Evolutionary conservation across 768 basidiomycete species (phyloP), one percentile per base, ranked within the genome.

Genomic region (Lyophyllum decastes): DNA sequence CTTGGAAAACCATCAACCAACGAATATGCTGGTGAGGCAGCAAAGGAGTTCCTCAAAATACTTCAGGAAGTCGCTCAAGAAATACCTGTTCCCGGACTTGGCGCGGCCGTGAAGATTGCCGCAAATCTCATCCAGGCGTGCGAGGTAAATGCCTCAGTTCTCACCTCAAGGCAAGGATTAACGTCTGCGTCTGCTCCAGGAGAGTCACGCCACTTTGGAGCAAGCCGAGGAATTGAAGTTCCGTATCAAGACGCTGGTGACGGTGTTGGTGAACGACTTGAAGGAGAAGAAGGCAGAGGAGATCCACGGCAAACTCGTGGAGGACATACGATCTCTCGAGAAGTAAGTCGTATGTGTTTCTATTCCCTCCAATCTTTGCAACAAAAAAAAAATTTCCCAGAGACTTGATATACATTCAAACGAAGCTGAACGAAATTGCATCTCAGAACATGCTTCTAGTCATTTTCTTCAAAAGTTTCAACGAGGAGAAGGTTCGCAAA

Each of bases 21-120:
- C 9, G 51, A 58, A 33, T 58, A 58, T n/a, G 40, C 30, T 41
- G 46, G 44, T 38, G 35, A 47, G 34, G 40, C 38, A 1, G 48
- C 40, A 5, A 49, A 30, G 30, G 52, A 45, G 30, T 49, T 54
- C 25, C 27, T 59, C n/a, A 44, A 17, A n/a, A 43, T 50, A 38
- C 47, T 59, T 16, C 40, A 43, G 8, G 38, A 46, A n/a, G 47
- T 59, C 2, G 58, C 58, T 6, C 25, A 54, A 19, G 41, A 43
- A 16, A 40, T 59, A 22, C 58, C 48, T 17, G n/a, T 59, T 27
- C 57, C 57, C 2, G 57, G 52, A 8, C 19, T 58, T 22, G 38
- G 47, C 24, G 17, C 47, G 17, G 58, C 47, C 2, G 58, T 59
- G 27, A 49, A 49, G 17, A n/a, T 59, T 34, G 58, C 58, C 21